Conservation (phyloP, 2,329 filamentous ascomycete species). For the Fusarium heterosporum region DNA sequence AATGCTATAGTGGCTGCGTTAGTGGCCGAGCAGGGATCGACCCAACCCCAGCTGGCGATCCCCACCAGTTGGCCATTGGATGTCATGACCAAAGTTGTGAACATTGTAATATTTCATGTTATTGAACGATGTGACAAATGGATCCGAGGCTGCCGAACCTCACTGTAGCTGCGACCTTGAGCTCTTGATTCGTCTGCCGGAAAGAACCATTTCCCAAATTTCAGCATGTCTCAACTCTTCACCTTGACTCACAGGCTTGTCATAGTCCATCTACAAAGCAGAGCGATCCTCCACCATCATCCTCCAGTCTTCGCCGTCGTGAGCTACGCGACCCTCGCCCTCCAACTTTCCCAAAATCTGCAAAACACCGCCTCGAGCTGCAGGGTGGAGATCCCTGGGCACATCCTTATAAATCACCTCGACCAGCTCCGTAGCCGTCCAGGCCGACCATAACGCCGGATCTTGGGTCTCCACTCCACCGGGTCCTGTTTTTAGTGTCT, state of each 20-base stretch:
- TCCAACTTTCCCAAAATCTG: constrained; percentile 85
- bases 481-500: constrained; percentile 61
- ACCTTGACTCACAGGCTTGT: neutral
- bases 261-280: constrained; percentile 33
- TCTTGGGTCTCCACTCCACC: constrained; percentile 50
- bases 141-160: constrained; percentile 25
- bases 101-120: neutral
- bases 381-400: constrained; percentile 77
- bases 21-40: constrained; percentile 4
- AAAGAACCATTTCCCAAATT: no score
- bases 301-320: constrained; percentile 50
- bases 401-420: constrained; percentile 86
- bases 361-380: constrained; percentile 79
- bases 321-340: constrained; percentile 74
- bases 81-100: neutral
- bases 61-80: neutral
- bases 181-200: constrained; percentile 6
- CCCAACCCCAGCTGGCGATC: constrained; percentile 12
- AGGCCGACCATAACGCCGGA: constrained; percentile 53
- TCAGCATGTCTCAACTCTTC: no score
- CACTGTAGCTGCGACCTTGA: neutral
- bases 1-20: constrained; percentile 23
- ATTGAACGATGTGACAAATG: neutral
- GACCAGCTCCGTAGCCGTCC: constrained; percentile 85
- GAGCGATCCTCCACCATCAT: constrained; percentile 42